These are phyloP conservation scores for Glycine tomentella DNA, from an alignment of 306 rosid species.

Conservation along the genomic window DNA sequence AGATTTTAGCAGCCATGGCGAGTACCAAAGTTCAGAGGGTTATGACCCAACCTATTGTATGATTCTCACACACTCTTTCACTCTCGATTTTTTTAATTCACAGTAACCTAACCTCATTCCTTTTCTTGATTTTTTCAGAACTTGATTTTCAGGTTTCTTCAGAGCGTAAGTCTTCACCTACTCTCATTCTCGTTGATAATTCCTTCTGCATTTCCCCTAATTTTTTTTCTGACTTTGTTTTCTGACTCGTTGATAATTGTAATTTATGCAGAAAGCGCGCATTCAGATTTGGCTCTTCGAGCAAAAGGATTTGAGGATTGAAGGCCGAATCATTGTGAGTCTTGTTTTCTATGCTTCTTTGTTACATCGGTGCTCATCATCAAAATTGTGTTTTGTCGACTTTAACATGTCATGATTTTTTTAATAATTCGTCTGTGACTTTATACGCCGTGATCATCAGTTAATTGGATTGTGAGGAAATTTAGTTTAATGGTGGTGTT, in stretches of 20 bases:
- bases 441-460: not conserved
- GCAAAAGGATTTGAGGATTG: slow-evolving; percentile 84
- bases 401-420: not conserved
- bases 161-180: slow-evolving; percentile 68
- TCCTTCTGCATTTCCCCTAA: slow-evolving; percentile 4
- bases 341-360: not conserved
- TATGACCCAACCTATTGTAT: slow-evolving; percentile 91
- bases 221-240: slow-evolving; percentile 15
- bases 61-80: slow-evolving; percentile 12
- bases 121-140: slow-evolving; percentile 56
- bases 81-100: not conserved
- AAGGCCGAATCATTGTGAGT: slow-evolving; percentile 87
- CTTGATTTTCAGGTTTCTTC: slow-evolving; percentile 91
- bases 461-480: not conserved
- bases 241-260: not conserved
- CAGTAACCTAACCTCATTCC: not conserved
- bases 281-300: slow-evolving; percentile 91
- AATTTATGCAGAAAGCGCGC: slow-evolving; percentile 73
- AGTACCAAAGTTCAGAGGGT: slow-evolving; percentile 97
- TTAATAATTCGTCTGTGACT: not conserved
- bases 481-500: not conserved
- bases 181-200: not conserved
- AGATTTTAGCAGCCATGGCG: slow-evolving; percentile 64
- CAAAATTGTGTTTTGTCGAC: slow-evolving; percentile 1
- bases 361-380: slow-evolving; percentile 3